Evolutionary conservation across 2,329 filamentous ascomycete genomes (phyloP).

Genomic region (Exophiala alcalophila): DNA sequence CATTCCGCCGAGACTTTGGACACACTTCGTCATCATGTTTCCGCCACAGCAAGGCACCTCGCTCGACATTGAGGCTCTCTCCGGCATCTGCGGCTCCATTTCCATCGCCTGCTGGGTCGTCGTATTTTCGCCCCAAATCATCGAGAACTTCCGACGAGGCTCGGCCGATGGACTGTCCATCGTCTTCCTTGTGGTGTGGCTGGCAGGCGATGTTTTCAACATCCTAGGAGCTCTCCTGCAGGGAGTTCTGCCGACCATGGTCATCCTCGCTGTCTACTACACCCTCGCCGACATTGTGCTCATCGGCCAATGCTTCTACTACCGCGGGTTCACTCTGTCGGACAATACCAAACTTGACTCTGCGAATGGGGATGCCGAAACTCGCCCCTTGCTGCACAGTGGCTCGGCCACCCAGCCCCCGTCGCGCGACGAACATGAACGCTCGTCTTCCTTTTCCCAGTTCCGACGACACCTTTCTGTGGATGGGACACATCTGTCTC

Average conservation of each 20-base stretch:
- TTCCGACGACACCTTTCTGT: conserved; percentile 55
- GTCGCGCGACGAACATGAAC: conserved; percentile 20
- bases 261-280: conserved; percentile 91
- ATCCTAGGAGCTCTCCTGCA: conserved; percentile 89
- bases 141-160: conserved; percentile 83
- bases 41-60: conserved; percentile 48
- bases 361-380: conserved; percentile 24
- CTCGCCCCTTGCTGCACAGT: conserved; percentile 29
- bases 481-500: conserved; percentile 68
- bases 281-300: conserved; percentile 88
- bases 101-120: conserved; percentile 98
- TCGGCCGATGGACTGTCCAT: conserved; percentile 87
- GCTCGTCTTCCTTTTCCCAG: conserved; percentile 12
- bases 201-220: conserved; percentile 93
- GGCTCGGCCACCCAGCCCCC: conserved; percentile 18
- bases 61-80: conserved; percentile 84
- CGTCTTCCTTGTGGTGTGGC: conserved; percentile 90
- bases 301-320: conserved; percentile 89
- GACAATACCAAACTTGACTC: conserved; percentile 29
- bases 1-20: too few species aligned
- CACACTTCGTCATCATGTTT: conserved; percentile 31
- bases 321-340: conserved; percentile 67
- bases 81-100: conserved; percentile 90
- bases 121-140: conserved; percentile 94
- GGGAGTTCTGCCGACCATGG: conserved; percentile 90